phyloP scores from a whole-genome alignment of 2,329 filamentous ascomycete species.

The Proliferodiscus dingleyae region DNA sequence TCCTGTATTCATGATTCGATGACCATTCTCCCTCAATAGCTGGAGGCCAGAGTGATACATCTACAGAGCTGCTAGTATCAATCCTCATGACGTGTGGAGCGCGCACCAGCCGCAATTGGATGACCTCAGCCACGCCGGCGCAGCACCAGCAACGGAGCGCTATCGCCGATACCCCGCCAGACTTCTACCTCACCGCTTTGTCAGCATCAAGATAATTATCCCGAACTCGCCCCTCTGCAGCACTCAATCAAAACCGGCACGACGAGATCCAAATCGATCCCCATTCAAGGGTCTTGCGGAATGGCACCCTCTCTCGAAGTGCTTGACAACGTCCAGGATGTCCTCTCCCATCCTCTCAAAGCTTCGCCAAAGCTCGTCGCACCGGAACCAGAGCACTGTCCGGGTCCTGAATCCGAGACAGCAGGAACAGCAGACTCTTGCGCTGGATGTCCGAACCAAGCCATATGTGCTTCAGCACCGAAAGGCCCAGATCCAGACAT shows the following conservation, averaged over 20 bases:
- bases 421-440: slow-evolving; percentile 75
- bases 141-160: no score
- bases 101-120: no score
- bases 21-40: no score
- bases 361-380: slow-evolving; percentile 80
- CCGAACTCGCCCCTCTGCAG: neutral
- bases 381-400: slow-evolving; percentile 94
- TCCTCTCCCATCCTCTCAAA: slow-evolving; percentile 72
- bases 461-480: slow-evolving; percentile 87
- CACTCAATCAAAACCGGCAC: no score
- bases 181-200: neutral
- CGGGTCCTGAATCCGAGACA: slow-evolving; percentile 75
- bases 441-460: slow-evolving; percentile 91
- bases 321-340: slow-evolving; percentile 60
- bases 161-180: neutral
- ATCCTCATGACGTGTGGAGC: no score
- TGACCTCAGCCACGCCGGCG: no score
- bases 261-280: no score
- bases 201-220: neutral
- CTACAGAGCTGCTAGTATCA: no score
- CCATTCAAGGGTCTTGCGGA: neutral
- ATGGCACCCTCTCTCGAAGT: slow-evolving; percentile 86
- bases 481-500: slow-evolving; percentile 96
- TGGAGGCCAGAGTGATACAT: no score
- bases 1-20: no score